Conservation (phyloP, 371 early-diverging fungal genomes). For the Saksenaea oblongispora region DNA sequence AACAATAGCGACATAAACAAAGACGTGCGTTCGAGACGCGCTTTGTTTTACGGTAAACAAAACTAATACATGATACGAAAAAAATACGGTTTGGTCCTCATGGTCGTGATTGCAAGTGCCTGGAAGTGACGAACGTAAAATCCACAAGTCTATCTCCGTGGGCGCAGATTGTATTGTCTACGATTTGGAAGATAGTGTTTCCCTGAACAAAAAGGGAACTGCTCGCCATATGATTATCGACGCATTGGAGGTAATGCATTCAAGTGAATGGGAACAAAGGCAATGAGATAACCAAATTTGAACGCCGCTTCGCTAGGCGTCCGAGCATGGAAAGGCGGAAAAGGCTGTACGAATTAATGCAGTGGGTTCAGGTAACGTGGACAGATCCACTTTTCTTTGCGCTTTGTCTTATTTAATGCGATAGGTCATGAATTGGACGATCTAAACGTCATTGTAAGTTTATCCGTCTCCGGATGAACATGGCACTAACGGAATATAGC, state of each 20-base stretch:
- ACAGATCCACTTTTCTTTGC: neutral
- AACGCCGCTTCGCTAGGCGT: slow-evolving; percentile 42
- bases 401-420: neutral
- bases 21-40: slow-evolving; percentile 36
- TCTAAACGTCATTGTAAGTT: slow-evolving; percentile 72
- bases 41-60: slow-evolving; percentile 45
- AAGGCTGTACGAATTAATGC: slow-evolving; percentile 89
- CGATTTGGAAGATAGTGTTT: slow-evolving; percentile 92
- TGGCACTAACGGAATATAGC: slow-evolving; percentile 39
- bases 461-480: neutral
- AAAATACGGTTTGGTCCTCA: neutral
- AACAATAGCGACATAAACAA: neutral
- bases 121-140: slow-evolving; percentile 89
- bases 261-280: slow-evolving; percentile 4
- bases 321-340: slow-evolving; percentile 70
- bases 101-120: slow-evolving; percentile 56
- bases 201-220: slow-evolving; percentile 76
- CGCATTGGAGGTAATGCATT: slow-evolving; percentile 63
- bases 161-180: slow-evolving; percentile 83
- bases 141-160: slow-evolving; percentile 71
- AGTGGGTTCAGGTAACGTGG: slow-evolving; percentile 68
- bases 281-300: slow-evolving; percentile 1
- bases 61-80: neutral
- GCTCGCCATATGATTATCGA: slow-evolving; percentile 78
- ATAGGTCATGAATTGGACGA: slow-evolving; percentile 79